Base-by-base conservation (phyloP, 2,329 filamentous ascomycete genomes). In the Aspergillus sp. region DNA sequence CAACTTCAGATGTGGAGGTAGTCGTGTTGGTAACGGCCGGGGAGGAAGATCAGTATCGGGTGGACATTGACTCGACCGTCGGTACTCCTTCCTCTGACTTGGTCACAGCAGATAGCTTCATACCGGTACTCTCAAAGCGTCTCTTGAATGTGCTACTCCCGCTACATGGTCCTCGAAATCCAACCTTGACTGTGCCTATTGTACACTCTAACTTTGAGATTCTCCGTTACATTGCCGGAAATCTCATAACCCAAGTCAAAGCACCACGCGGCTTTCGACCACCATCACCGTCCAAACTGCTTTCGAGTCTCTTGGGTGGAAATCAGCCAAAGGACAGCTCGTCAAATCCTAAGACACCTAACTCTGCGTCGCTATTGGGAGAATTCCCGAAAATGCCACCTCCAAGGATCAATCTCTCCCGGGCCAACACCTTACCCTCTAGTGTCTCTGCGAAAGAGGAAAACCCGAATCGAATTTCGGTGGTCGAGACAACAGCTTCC, bases 211-310 rank as follows among this genome's bases (percentile, higher is more conserved):
- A 95, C 61, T 83, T 83, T 41, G 89, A 89, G 52, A 81, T 88
- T 2, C 74, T 95, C 23, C 84, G 84, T 30, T 82, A 83, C 3
- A 71, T 95, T 20, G 79, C 78, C 42, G 74, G 87, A 37, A 74
- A 80, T 17, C 74, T 81, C 27, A 79, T 84, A 37, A 76, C 79
- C 0, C 81, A 84, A 60, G 86, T 81, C 64, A 79, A 81, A 9
- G 63, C 60, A 22, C 61, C 66, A 33, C 79, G 79, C 47, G 83
- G 82, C 0, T 87, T 88, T 61, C 78, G 91, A 7, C 83, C 83
- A 4, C 81, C 85, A n/a, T 96, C 90, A 1, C 90, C 91, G 0
- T 88, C 94, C 43, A 97, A 96, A 65, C 77, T 95, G 60, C 75
- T 97, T 13, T 94, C 90, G 0, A 95, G 80, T 60, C 81, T 96